Percentiles rank a stretch among this genome's conserved stretches.
Conservation (phyloP, 129 eudicot genomes). For the Helianthus tuberosus region DNA sequence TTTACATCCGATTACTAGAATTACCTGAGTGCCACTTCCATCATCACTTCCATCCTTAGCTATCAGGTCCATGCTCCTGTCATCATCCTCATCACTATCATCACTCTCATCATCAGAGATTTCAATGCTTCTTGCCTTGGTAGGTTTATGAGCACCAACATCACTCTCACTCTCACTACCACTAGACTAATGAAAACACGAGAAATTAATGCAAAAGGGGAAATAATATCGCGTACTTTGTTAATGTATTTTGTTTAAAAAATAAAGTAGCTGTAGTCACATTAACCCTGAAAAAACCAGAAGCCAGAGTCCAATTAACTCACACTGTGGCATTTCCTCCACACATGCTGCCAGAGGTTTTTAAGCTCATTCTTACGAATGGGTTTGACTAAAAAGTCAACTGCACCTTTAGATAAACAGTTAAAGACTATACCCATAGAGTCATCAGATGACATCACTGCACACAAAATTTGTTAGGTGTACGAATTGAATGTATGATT, state of each 20-base stretch:
- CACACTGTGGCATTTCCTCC: slow-evolving; percentile 89
- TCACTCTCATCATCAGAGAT: slow-evolving; percentile 47
- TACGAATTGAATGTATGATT: slow-evolving; percentile 37
- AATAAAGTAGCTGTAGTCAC: slow-evolving; percentile 1
- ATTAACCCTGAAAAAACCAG: slow-evolving; percentile 11
- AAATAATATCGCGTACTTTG: not conserved
- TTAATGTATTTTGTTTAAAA: slow-evolving; percentile 24
- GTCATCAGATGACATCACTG: slow-evolving; percentile 88
- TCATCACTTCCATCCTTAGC: slow-evolving; percentile 74
- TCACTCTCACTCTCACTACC: slow-evolving; percentile 75
- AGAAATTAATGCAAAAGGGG: slow-evolving; percentile 29
- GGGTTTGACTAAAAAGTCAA: slow-evolving; percentile 84
- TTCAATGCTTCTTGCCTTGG: slow-evolving; percentile 47
- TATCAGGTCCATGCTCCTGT: slow-evolving; percentile 44
- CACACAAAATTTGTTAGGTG: slow-evolving; percentile 47
- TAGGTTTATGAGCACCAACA: slow-evolving; percentile 41
- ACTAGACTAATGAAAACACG: slow-evolving; percentile 52
- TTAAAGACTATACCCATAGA: slow-evolving; percentile 85
- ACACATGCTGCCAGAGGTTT: slow-evolving; percentile 89
- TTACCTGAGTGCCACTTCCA: slow-evolving; percentile 73
- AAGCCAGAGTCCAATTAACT: slow-evolving; percentile 45
- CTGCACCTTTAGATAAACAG: slow-evolving; percentile 81
- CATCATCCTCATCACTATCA: slow-evolving; percentile 52
- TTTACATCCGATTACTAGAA: slow-evolving; percentile 2
- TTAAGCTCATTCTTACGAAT: slow-evolving; percentile 82